A percentile compares a stretch with the other conserved stretches of the same genome.
Conservation (phyloP, 2,329 filamentous ascomycete genomes). For the Whalleya microplaca region DNA sequence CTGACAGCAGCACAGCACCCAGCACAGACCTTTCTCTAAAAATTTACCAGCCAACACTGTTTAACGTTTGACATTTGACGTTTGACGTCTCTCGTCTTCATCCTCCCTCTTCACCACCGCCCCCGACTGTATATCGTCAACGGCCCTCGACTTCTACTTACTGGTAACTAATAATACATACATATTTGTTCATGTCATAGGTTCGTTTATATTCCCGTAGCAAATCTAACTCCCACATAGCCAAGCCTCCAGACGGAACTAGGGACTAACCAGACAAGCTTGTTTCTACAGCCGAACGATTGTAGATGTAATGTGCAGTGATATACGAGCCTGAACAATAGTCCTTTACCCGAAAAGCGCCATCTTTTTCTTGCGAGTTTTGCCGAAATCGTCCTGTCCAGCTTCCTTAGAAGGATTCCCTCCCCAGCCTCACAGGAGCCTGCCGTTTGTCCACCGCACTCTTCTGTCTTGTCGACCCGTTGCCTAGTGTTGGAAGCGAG, state of each 20-base stretch:
- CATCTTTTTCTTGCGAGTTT: conserved; percentile 1
- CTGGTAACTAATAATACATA: conserved; percentile 25
- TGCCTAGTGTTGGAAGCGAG: background rate
- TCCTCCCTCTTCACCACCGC: conserved; percentile 21
- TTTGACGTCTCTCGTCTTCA: conserved; percentile 3
- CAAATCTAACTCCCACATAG: background rate
- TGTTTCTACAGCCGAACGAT: conserved; percentile 1
- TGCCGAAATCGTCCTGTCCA: background rate
- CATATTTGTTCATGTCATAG: conserved; percentile 8
- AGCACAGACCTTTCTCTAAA: conserved; percentile 16
- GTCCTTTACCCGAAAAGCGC: conserved; percentile 6
- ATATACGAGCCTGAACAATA: conserved; percentile 23
- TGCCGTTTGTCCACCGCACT: conserved; percentile 1
- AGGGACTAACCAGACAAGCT: conserved; percentile 1
- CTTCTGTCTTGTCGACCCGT: conserved; percentile 12
- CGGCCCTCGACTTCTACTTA: conserved; percentile 12
- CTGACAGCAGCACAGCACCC: conserved; percentile 4
- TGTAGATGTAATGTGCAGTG: conserved; percentile 28
- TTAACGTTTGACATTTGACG: conserved; percentile 8
- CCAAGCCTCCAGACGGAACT: background rate
- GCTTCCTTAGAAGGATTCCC: too few species aligned
- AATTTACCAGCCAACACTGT: conserved; percentile 23
- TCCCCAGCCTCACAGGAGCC: background rate
- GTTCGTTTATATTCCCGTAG: conserved; percentile 8
- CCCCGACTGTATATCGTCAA: conserved; percentile 15